Conservation (phyloP, 192 early-diverging fungal genomes). For the Phycomyces blakesleeanus region DNA sequence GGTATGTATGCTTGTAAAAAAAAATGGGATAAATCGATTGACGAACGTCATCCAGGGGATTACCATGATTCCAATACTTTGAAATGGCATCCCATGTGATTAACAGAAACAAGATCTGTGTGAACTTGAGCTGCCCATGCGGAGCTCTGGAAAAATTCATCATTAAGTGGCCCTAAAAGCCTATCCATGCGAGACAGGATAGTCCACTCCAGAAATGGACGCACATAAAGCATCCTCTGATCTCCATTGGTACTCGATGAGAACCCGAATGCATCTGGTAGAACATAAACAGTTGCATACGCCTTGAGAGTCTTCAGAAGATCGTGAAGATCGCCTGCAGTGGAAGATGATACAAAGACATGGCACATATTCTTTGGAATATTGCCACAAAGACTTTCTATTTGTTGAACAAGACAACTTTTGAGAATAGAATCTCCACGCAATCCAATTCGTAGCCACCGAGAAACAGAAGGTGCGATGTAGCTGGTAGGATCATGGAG, state of each 20-base stretch:
- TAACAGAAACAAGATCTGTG: constrained; percentile 1
- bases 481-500: constrained; percentile 13
- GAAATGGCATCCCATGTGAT: not conserved
- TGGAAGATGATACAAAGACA: constrained; percentile 15
- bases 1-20: no score
- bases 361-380: constrained; percentile 11
- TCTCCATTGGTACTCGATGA: not conserved
- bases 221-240: constrained; percentile 20
- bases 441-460: constrained; percentile 21
- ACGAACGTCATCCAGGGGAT: no score
- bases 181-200: constrained; percentile 32
- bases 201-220: constrained; percentile 32
- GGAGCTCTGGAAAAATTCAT: constrained; percentile 20
- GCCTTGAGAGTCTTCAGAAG: not conserved
- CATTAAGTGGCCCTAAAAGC: constrained; percentile 15
- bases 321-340: not conserved
- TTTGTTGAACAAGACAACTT: no score
- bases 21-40: no score
- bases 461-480: not conserved
- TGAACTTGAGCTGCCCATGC: constrained; percentile 34
- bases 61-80: constrained; percentile 4
- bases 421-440: not conserved
- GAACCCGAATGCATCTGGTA: no score
- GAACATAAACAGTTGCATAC: no score
- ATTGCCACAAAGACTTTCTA: no score